Conservation (phyloP, 306 rosid genomes). For the Quercus cerris region DNA sequence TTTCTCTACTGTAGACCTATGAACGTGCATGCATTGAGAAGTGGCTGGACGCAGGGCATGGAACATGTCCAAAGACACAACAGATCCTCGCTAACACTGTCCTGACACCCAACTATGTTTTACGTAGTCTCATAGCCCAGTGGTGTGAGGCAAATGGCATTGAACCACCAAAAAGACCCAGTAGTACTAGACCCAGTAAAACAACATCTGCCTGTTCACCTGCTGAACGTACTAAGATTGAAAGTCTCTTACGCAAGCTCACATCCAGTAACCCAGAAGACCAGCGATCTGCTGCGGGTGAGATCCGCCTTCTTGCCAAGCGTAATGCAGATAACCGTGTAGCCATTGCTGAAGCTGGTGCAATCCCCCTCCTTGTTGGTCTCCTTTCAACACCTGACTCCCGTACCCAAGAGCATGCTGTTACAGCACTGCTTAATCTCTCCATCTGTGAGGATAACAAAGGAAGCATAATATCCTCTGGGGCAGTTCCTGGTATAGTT, state of each 20-base stretch:
- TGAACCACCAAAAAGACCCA: constrained; percentile 88
- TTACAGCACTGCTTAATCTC: constrained; percentile 95
- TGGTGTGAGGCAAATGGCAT: constrained; percentile 99
- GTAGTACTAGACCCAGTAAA: constrained; percentile 56
- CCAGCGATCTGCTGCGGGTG: constrained; percentile 86
- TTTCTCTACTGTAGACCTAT: constrained; percentile 70
- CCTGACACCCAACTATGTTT: constrained; percentile 90
- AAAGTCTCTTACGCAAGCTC: constrained; percentile 64
- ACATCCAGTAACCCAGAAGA: constrained; percentile 67
- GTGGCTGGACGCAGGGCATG: constrained; percentile 89
- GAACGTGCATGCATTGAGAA: constrained; percentile 94
- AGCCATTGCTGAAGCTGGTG: constrained; percentile 98
- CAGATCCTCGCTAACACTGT: constrained; percentile 66
- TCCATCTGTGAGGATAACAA: constrained; percentile 91
- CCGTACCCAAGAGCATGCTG: constrained; percentile 96
- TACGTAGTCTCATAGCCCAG: constrained; percentile 89
- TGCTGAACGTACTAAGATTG: constrained; percentile 75
- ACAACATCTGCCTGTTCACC: constrained; percentile 68
- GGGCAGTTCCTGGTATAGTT: constrained; percentile 94
- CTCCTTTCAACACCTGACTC: constrained; percentile 80
- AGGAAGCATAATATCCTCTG: constrained; percentile 73
- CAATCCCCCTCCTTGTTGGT: constrained; percentile 80
- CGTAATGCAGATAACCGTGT: constrained; percentile 96
- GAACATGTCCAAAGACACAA: constrained; percentile 93
- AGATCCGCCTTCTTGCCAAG: constrained; percentile 97